A percentile compares a stretch with the other conserved stretches of the same genome.
Conservation (phyloP, 2,329 filamentous ascomycete genomes). For the Lasiodiplodia sp. region DNA sequence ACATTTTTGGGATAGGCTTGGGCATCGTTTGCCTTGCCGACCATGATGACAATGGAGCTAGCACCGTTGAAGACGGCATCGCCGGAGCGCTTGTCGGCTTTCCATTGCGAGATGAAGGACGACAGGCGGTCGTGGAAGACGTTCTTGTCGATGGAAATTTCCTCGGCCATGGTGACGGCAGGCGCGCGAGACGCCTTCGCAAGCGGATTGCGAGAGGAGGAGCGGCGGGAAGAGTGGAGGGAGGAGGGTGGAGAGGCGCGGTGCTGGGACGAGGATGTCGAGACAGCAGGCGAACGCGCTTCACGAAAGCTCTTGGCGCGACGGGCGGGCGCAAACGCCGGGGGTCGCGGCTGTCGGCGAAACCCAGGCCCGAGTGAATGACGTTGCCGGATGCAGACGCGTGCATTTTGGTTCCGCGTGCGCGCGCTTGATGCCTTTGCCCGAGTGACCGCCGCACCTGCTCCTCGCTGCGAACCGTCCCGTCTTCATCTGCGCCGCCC, state of each 20-base stretch:
- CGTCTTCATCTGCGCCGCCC: slow-evolving; percentile 12
- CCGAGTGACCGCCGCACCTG: slow-evolving; percentile 26
- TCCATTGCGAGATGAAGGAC: slow-evolving; percentile 90
- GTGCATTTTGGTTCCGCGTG: slow-evolving; percentile 9
- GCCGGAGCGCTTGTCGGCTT: slow-evolving; percentile 88
- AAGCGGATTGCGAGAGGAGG: slow-evolving; percentile 32
- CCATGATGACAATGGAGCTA: slow-evolving; percentile 84
- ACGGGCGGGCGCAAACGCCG: background rate
- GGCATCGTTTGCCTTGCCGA: slow-evolving; percentile 92
- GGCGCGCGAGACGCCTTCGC: slow-evolving; percentile 34
- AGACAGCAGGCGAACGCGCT: slow-evolving; percentile 28
- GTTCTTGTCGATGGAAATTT: slow-evolving; percentile 93
- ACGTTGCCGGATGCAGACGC: slow-evolving; percentile 11
- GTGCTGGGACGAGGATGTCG: slow-evolving; percentile 20
- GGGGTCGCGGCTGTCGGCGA: slow-evolving; percentile 6
- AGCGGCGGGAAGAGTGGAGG: slow-evolving; percentile 31
- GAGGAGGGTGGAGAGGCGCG: slow-evolving; percentile 31
- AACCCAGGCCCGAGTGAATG: slow-evolving; percentile 21
- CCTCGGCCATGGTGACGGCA: slow-evolving; percentile 62
- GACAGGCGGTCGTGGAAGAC: slow-evolving; percentile 92
- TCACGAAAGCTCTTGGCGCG: slow-evolving; percentile 30
- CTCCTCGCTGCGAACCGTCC: background rate
- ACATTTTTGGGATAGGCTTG: slow-evolving; percentile 94
- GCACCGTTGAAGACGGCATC: slow-evolving; percentile 86
- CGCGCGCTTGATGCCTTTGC: slow-evolving; percentile 9